Base-by-base conservation (phyloP, 164 flowering plant genomes). In the Kalanchoe fedtschenkoi region DNA sequence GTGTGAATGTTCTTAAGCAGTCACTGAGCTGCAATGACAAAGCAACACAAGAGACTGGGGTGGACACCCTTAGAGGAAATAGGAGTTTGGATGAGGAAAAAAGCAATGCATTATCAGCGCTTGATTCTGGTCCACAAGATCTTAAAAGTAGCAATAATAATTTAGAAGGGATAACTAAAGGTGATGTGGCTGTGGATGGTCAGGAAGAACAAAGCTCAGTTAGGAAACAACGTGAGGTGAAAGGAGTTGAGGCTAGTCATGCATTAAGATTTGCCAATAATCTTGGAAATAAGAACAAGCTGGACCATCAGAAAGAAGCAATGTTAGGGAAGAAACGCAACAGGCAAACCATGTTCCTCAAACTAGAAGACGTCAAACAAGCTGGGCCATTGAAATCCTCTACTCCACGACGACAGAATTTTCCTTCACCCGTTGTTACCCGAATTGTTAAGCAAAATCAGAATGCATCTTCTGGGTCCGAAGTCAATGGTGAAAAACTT, bases 251-350 rank as follows among this genome's bases (percentile, higher is more conserved):
- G 79, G 92, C 90, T 62, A 80, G 76, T 65, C 78, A 79, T 80
- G 91, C 86, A 3, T 58, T 80, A n/a, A 86, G 81, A 67, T 71
- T 65, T 70, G 82, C 85, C 34, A 90, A 80, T 77, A 84, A 68
- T 74, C 75, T 62, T 65, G 87, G 78, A 14, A 93, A 84, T 72
- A 87, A 83, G 70, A 80, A 75, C 34, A 90, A 81, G 75, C 62
- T 88, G 57, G 97, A 93, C 69, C 82, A 79, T 37, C 87, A 83
- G 29, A 87, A 83, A 68, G 96, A 88, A 71, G 91, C 86, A 53
- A 88, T 84, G 96, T 77, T 87, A 21, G 99, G 99, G 41, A 93
- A 87, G 72, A 93, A 88, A 69, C 91, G 96, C 9, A 81, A 56
- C 60, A 79, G 99, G 58, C 96, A 90, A 72, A 90, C 95, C 0